phyloP scores from a whole-genome alignment of 805 yeast species.

The Teunomyces barrocoloradensis region DNA sequence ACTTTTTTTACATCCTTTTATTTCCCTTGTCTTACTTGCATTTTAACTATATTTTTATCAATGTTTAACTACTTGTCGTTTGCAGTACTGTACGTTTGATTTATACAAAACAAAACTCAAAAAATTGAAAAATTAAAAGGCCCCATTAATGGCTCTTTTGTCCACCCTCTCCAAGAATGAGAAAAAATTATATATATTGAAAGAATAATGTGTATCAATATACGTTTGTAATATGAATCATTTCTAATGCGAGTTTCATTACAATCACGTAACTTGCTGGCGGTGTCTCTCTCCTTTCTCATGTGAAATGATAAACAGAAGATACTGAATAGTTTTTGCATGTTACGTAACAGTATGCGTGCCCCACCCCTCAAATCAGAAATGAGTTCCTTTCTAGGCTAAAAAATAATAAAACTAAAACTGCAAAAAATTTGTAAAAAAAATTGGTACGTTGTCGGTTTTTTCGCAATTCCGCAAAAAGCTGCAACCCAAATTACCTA shows the following conservation, averaged over 20 bases:
- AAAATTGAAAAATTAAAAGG: background rate
- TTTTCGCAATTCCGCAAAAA: constrained; percentile 2
- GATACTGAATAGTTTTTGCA: background rate
- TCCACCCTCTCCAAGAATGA: background rate
- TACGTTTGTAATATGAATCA: background rate
- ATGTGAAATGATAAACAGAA: background rate
- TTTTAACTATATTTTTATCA: background rate
- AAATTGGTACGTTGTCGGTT: background rate
- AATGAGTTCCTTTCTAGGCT: background rate
- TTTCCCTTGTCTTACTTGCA: constrained; percentile 1
- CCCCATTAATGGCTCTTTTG: background rate
- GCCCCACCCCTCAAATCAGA: background rate
- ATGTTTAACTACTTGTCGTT: constrained; percentile 1
- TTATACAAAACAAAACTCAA: background rate
- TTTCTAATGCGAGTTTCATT: background rate
- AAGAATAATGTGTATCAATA: background rate
- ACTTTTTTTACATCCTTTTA: background rate
- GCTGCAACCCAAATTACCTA: constrained; percentile 2
- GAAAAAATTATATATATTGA: background rate
- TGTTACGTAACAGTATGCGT: background rate
- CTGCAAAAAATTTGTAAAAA: background rate
- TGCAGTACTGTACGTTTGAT: background rate
- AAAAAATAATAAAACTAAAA: constrained; percentile 1
- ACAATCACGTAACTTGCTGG: too few relatives aligned
- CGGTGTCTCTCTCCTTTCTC: too few relatives aligned